phyloP scores from a whole-genome alignment of 805 yeast species.

The Wickerhamiella allomyrinae region DNA sequence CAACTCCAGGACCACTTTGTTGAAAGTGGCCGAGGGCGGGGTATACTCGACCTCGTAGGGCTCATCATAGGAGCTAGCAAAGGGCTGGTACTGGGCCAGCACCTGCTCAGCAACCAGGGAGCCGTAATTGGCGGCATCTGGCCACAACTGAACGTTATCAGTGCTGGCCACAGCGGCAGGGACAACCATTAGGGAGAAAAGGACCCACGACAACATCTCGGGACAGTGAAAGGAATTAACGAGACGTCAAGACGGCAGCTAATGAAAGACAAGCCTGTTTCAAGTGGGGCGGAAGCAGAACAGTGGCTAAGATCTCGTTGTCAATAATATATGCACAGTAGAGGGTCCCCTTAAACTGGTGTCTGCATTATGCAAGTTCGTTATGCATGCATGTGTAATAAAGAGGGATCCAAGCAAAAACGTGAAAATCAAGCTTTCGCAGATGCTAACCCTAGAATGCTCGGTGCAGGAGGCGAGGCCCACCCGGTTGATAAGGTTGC shows the following conservation, averaged over 20 bases:
- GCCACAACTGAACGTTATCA: neutral
- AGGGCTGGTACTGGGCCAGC: conserved; percentile 17
- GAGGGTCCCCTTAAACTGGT: neutral
- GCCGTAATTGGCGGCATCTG: conserved; percentile 7
- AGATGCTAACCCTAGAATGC: no score
- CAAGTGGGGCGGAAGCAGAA: no score
- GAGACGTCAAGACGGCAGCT: no score
- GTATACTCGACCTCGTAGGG: conserved; percentile 22
- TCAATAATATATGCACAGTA: neutral
- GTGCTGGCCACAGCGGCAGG: neutral
- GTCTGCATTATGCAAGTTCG: neutral
- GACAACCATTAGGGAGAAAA: neutral
- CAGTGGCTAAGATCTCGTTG: neutral
- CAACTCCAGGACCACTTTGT: conserved; percentile 25
- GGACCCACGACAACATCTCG: neutral
- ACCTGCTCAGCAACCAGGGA: conserved; percentile 6
- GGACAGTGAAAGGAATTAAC: neutral
- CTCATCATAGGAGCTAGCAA: conserved; percentile 25
- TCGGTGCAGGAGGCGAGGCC: no score
- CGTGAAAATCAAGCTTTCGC: no score
- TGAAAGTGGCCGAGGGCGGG: conserved; percentile 24
- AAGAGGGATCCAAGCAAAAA: no score
- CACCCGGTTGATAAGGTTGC: no score
- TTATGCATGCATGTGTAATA: neutral
- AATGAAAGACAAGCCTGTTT: no score